Evolutionary conservation across 257 asterid species (phyloP).

Genomic region (Solanum pinnatisectum): DNA sequence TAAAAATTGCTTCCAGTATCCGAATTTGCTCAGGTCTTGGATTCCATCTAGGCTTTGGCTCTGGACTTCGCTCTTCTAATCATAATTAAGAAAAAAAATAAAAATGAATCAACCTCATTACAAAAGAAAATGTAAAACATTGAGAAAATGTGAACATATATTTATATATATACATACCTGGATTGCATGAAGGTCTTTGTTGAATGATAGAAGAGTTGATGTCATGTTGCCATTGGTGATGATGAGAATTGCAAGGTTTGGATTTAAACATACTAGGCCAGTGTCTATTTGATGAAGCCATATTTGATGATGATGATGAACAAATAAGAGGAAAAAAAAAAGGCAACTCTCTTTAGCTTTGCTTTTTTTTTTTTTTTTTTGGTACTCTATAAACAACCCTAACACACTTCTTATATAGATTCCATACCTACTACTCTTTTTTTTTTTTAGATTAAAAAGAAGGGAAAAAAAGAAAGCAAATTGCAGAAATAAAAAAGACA

Average conservation of each 20-base stretch:
- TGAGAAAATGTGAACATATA: not conserved
- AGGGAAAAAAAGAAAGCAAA: not conserved
- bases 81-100: not conserved
- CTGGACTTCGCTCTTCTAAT: slow-evolving; percentile 56
- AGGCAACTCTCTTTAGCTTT: not conserved
- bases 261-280: slow-evolving; percentile 58
- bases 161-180: slow-evolving; percentile 9
- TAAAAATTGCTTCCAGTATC: slow-evolving; percentile 76
- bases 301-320: not conserved
- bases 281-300: slow-evolving; percentile 47
- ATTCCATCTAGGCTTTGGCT: slow-evolving; percentile 97
- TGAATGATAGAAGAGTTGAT: slow-evolving; percentile 36
- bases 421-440: slow-evolving; percentile 26
- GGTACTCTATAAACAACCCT: slow-evolving; percentile 4
- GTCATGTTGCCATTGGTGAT: slow-evolving; percentile 67
- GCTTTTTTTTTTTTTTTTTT: not conserved
- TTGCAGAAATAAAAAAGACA: slow-evolving; percentile 17
- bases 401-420: slow-evolving; percentile 14
- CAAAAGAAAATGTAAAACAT: not conserved
- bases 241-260: slow-evolving; percentile 44
- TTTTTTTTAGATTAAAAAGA: not conserved
- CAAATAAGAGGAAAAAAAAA: not conserved
- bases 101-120: not conserved
- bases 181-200: slow-evolving; percentile 12
- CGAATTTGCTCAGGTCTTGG: slow-evolving; percentile 92